phyloP scores from a whole-genome alignment of 306 rosid genomes.

The Castanea crenata region DNA sequence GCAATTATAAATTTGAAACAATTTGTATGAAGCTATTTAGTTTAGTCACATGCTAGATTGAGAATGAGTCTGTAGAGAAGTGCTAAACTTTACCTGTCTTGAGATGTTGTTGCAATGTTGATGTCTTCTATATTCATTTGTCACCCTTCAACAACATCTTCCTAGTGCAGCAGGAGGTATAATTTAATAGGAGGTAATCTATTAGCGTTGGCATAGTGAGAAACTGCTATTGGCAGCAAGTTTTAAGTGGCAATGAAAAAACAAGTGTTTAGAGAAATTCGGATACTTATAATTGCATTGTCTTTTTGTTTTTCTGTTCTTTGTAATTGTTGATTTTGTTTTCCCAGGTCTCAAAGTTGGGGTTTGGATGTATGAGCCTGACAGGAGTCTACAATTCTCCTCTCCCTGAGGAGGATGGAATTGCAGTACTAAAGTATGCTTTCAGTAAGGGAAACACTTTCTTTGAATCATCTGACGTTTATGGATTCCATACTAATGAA shows the following conservation, averaged over 20 bases:
- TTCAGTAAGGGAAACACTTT: constrained; percentile 34
- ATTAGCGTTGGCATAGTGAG: neutral
- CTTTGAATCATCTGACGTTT: constrained; percentile 36
- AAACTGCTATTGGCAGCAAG: neutral
- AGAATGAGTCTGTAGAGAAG: too few species aligned
- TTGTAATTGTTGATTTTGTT: neutral
- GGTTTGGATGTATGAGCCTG: constrained; percentile 43
- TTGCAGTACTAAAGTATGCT: neutral
- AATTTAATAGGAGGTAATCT: too few species aligned
- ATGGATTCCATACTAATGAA: constrained; percentile 34
- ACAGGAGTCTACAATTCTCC: constrained; percentile 33
- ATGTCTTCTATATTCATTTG: too few species aligned
- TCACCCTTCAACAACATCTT: too few species aligned
- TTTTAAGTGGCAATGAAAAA: neutral
- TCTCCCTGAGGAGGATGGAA: constrained; percentile 24
- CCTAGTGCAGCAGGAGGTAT: too few species aligned
- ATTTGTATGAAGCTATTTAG: too few species aligned
- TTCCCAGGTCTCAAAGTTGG: constrained; percentile 42
- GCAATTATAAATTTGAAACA: too few species aligned
- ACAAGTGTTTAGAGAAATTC: neutral
- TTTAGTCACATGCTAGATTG: too few species aligned
- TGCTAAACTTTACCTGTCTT: too few species aligned
- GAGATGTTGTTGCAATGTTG: too few species aligned
- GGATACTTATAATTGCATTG: neutral
- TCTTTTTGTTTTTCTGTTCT: neutral